Base-by-base conservation (phyloP, 1,284 basidiomycete species). In the Singerocomus rubriflavus region DNA sequence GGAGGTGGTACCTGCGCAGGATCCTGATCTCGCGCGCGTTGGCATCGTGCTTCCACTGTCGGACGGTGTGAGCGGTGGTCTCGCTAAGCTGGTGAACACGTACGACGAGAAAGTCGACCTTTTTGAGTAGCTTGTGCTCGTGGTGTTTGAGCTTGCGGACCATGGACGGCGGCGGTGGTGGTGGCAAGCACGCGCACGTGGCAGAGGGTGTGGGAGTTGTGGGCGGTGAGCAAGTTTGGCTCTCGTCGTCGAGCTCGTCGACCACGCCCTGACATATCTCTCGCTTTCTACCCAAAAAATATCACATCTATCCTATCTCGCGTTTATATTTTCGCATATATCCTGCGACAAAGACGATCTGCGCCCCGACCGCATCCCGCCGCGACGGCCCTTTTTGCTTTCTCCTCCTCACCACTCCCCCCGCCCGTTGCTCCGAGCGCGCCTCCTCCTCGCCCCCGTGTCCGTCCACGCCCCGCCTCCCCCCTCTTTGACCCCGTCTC, bases 11-110 rank as follows among this genome's bases (percentile, higher is more conserved):
- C 54, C 94, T 77, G 39, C 96, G 83, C 85, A 99, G 91, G 51
- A 99, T 90, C 70, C 91, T 93, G 71, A 93, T 84, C 76, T 99
- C 96, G 44, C 96, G 85, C 42, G 90, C 73, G 65, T 87, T 90
- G 9, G 90, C 85, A 84, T 98, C 95, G 72, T 93, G 88, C 74
- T 95, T 98, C 96, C 97, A 99, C 89, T 98, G 69, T 36, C 16
- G 35, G 17, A 36, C 17, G 35, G 40, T 50, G 44, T 51, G 38
- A 2, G 27, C 29, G 29, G 46, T n/a, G 30, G 33, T 33, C 12
- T 9, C 27, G 25, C 6, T 46, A 16, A 29, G 25, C 21, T 13
- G 25, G 43, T 14, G 16, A 21, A 21, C 14, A 76, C 85, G 52
- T 63, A 91, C 92, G 67, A 88, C 91, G 52, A 94, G 79, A 68